These are phyloP conservation scores for Pterocarpus santalinus DNA, from an alignment of 306 rosid genomes.

Conservation along the genomic window DNA sequence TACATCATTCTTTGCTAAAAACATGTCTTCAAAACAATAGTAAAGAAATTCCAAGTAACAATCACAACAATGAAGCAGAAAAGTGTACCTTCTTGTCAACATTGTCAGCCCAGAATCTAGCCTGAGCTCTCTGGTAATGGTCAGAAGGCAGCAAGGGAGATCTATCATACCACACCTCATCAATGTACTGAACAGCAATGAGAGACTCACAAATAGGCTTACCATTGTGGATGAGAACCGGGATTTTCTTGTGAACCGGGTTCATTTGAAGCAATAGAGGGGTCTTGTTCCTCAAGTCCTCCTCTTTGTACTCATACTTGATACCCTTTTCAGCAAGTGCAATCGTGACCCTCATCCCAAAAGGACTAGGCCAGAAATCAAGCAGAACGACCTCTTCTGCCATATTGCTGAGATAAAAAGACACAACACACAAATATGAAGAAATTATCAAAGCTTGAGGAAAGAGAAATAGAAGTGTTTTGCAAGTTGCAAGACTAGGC, in stretches of 20 bases:
- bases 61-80: not conserved
- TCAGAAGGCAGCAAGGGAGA: constrained; percentile 51
- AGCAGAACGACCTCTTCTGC: constrained; percentile 46
- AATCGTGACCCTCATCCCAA: constrained; percentile 47
- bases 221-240: constrained; percentile 65
- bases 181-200: constrained; percentile 53
- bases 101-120: constrained; percentile 56
- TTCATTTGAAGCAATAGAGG: constrained; percentile 58
- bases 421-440: not conserved
- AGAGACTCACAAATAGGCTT: constrained; percentile 62
- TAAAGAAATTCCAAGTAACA: too few relatives aligned
- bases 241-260: constrained; percentile 61
- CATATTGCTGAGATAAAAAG: constrained; percentile 1
- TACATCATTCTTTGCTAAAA: too few relatives aligned
- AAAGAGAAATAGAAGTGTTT: not conserved
- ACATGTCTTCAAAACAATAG: too few relatives aligned
- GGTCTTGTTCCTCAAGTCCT: constrained; percentile 56
- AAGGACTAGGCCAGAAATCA: constrained; percentile 46
- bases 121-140: constrained; percentile 55
- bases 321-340: constrained; percentile 56
- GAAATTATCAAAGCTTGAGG: not conserved
- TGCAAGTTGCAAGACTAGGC: not conserved
- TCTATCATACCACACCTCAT: constrained; percentile 50
- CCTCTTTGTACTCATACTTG: constrained; percentile 41
- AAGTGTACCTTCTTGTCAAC: constrained; percentile 53